phyloP scores from a whole-genome alignment of 2,329 filamentous ascomycete species.

The Eurotiales sp. region DNA sequence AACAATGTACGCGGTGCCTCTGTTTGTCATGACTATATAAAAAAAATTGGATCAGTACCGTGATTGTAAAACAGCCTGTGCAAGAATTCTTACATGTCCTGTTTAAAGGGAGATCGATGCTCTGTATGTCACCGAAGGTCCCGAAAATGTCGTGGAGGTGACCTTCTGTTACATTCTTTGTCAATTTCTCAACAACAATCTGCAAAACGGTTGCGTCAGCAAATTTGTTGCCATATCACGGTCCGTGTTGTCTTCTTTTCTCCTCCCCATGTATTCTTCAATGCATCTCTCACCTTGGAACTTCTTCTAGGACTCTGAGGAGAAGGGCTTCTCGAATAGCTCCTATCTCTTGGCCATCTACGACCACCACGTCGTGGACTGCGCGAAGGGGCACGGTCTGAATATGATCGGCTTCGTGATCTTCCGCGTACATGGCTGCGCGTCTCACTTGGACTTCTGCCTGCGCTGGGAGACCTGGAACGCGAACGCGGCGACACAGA shows the following conservation, averaged over 20 bases:
- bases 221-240: background rate
- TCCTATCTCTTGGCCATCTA: constrained; percentile 36
- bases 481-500: constrained; percentile 31
- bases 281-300: constrained; percentile 23
- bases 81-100: constrained; percentile 60
- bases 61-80: background rate
- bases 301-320: constrained; percentile 22
- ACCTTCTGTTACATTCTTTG: constrained; percentile 86
- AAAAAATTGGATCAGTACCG: constrained; percentile 10
- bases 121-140: constrained; percentile 77
- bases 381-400: constrained; percentile 27
- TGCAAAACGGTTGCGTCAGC: constrained; percentile 35
- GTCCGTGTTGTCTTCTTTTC: background rate
- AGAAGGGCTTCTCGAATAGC: constrained; percentile 33
- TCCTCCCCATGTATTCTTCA: background rate
- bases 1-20: constrained; percentile 89
- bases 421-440: constrained; percentile 27
- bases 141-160: constrained; percentile 92
- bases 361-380: constrained; percentile 40
- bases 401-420: constrained; percentile 27
- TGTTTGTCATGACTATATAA: constrained; percentile 72
- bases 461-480: constrained; percentile 27
- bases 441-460: constrained; percentile 25
- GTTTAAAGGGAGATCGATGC: constrained; percentile 87
- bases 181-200: constrained; percentile 94